A percentile compares a stretch with the other conserved stretches of the same genome.
phyloP scores from a whole-genome alignment of 345 rosid species.

The Gossypium anomalum region DNA sequence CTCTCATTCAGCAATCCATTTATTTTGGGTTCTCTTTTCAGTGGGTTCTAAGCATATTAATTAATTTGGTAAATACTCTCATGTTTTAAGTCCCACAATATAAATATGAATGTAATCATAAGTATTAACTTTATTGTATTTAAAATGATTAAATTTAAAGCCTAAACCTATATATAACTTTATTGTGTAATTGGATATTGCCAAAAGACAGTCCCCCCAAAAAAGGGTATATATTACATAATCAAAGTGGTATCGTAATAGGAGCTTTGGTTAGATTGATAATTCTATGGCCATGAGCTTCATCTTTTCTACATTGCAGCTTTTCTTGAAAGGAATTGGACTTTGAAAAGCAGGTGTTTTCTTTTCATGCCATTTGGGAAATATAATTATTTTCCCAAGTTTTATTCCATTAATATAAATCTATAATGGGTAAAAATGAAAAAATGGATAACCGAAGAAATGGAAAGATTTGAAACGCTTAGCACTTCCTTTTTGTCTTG shows the following conservation, averaged over 20 bases:
- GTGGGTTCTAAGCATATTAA: neutral
- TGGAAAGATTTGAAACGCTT: neutral
- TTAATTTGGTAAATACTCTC: no score
- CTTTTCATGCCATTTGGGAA: no score
- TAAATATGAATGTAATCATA: no score
- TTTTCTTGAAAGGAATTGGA: neutral
- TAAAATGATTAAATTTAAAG: neutral
- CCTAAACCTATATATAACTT: neutral
- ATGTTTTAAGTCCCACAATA: no score
- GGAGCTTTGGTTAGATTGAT: neutral
- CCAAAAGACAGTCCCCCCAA: neutral
- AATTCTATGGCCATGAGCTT: neutral
- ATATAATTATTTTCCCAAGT: no score
- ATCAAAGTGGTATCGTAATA: neutral
- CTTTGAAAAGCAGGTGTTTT: neutral
- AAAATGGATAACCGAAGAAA: neutral
- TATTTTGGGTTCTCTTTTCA: neutral
- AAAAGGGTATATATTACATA: neutral
- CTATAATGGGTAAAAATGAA: neutral
- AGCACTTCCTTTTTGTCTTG: neutral
- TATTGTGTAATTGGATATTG: neutral
- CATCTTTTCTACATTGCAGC: neutral
- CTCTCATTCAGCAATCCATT: slow-evolving; percentile 10
- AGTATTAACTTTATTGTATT: neutral
- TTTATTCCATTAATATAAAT: no score